Evolutionary conservation across 345 rosid genomes (phyloP).

Genomic region (Ailanthus altissimus): DNA sequence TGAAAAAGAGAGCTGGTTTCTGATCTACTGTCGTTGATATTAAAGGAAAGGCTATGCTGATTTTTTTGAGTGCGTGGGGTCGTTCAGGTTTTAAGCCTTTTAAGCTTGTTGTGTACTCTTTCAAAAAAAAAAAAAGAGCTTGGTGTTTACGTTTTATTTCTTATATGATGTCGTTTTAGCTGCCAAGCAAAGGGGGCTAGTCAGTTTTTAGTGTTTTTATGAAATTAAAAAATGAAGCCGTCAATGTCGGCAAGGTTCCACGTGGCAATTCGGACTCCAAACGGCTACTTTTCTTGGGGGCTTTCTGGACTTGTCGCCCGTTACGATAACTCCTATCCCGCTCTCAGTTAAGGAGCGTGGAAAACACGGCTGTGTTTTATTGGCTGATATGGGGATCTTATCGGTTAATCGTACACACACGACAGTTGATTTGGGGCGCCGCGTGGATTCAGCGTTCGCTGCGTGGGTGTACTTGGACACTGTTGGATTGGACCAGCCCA

Average conservation of each 20-base stretch:
- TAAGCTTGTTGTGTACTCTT: background rate
- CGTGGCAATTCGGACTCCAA: constrained; percentile 20
- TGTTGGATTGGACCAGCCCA: background rate
- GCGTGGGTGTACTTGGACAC: background rate
- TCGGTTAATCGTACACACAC: no score
- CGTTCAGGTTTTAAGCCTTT: background rate
- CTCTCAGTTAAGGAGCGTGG: background rate
- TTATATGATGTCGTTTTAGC: background rate
- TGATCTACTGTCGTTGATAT: background rate
- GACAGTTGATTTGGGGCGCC: background rate
- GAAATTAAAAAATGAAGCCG: no score
- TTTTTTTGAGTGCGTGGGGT: background rate
- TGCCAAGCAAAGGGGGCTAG: background rate
- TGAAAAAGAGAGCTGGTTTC: no score
- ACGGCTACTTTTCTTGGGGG: constrained; percentile 32
- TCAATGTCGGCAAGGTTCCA: constrained; percentile 31
- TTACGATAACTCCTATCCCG: no score
- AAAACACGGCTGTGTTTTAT: background rate
- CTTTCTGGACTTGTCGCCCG: background rate
- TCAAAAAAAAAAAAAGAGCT: no score
- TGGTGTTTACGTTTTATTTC: background rate
- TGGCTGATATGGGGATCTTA: background rate
- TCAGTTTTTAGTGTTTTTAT: background rate
- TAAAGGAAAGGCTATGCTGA: background rate
- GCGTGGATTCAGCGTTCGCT: constrained; percentile 19